Evolutionary conservation across 192 early-diverging fungal genomes (phyloP), one percentile per base, ranked within the genome.

Genomic region (Backusella sp.): DNA sequence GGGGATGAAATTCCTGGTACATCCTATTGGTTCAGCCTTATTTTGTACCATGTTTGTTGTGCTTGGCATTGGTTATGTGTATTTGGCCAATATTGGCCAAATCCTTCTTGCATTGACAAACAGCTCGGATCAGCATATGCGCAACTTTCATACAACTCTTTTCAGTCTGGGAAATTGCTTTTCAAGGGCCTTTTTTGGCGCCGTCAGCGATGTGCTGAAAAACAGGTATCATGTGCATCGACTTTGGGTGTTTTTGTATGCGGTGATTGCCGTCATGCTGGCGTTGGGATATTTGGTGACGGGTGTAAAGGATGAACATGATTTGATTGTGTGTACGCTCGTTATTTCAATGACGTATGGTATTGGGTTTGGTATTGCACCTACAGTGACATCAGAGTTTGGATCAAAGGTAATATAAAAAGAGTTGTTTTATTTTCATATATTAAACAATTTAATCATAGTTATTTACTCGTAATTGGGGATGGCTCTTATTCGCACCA

Each of bases 391-490:
- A 2, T 44, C 76, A 42, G 80, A 81, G 72, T 77, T 81, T n/a
- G 80, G 80, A 26, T 41, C 73, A 28, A 49, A 76, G 28, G 80
- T 77, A 80, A 21, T 0, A 28, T 28, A 28, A 32, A 32, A 32
- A 32, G 1, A 32, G 32, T 32, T 32, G 46, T 6, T 23, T 53
- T 6, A 53, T 53, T 32, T 32, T 32, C 32, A 32, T 32, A 32
- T 32, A 32, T 32, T 32, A 32, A 32, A 32, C 3, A 32, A 32
- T 32, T 32, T 32, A 32, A 32, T 32, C 2, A 53, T 72, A 80
- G 79, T 70, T 76, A 4, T 81, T 81, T 66, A 76, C 80, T 70
- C 76, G 76, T 21, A 81, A 81, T 35, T 81, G 80, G 80, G 80
- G 80, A 17, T 75, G 67, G 59, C n/a, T 81, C 6, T 72, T 81